A percentile compares a stretch with the other conserved stretches of the same genome.
Evolutionary conservation across 345 rosid species (phyloP).

Genomic region (Corchorus capsularis): DNA sequence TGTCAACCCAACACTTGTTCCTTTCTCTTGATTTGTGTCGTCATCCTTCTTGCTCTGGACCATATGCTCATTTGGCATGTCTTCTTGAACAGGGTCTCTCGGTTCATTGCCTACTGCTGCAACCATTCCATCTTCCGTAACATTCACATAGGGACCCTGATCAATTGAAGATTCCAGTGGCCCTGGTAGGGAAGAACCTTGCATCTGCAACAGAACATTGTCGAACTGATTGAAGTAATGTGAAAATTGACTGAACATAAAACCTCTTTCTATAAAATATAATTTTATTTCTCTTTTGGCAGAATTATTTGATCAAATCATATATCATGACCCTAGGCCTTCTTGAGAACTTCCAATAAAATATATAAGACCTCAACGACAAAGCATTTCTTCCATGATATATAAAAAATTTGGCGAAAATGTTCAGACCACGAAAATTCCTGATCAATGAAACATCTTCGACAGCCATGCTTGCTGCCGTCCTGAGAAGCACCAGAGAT

Average conservation of each 20-base stretch:
- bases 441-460: too few species aligned
- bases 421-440: too few species aligned
- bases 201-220: constrained; percentile 25
- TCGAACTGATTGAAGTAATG: background rate
- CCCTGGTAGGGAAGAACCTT: constrained; percentile 10
- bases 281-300: background rate
- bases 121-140: constrained; percentile 43
- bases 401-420: too few species aligned
- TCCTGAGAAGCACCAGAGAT: too few species aligned
- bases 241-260: background rate
- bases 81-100: constrained; percentile 18
- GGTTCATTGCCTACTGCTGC: constrained; percentile 29
- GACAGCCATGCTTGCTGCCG: too few species aligned
- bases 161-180: constrained; percentile 33
- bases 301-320: background rate
- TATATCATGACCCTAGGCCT: background rate
- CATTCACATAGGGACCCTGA: constrained; percentile 43
- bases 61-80: background rate
- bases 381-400: background rate
- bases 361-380: background rate
- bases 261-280: background rate
- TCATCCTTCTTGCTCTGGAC: constrained; percentile 12
- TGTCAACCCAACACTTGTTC: constrained; percentile 7
- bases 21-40: constrained; percentile 11
- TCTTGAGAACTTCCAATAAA: background rate